A percentile compares a stretch with the other conserved stretches of the same genome.
Conservation (phyloP, 2,329 filamentous ascomycete species). For the Nemania bipapillata region DNA sequence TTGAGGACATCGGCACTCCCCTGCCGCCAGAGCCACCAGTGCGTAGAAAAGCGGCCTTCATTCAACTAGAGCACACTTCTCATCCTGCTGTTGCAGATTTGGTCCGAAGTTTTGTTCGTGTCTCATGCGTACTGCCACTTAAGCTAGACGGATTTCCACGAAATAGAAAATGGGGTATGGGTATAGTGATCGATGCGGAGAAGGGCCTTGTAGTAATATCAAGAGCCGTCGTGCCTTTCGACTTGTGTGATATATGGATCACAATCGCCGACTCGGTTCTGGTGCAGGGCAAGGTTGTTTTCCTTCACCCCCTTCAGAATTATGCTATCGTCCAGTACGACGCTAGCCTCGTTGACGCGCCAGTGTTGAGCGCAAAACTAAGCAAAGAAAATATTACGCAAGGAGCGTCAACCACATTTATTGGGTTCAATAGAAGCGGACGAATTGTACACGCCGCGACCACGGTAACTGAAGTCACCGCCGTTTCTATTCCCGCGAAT, state of each 20-base stretch:
- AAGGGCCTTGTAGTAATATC: slow-evolving; percentile 96
- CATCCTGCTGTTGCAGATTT: slow-evolving; percentile 92
- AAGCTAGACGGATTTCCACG: slow-evolving; percentile 98
- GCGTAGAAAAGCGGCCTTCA: slow-evolving; percentile 85
- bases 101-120: slow-evolving; percentile 92
- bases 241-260: slow-evolving; percentile 94
- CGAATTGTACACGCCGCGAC: slow-evolving; percentile 94
- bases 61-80: slow-evolving; percentile 86
- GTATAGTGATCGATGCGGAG: slow-evolving; percentile 95
- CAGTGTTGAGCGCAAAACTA: slow-evolving; percentile 87
- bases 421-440: slow-evolving; percentile 97
- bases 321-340: slow-evolving; percentile 97
- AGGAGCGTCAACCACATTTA: slow-evolving; percentile 92
- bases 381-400: slow-evolving; percentile 86
- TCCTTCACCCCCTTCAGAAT: slow-evolving; percentile 95
- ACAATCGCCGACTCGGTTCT: slow-evolving; percentile 97
- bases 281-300: slow-evolving; percentile 91
- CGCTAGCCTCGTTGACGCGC: slow-evolving; percentile 89
- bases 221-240: slow-evolving; percentile 91
- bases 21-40: slow-evolving; percentile 78
- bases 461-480: slow-evolving; percentile 95
- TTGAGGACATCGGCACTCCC: slow-evolving; percentile 82
- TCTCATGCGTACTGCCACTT: slow-evolving; percentile 91
- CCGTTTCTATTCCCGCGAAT: slow-evolving; percentile 94
- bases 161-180: slow-evolving; percentile 93